Percentiles rank a stretch among this genome's conserved stretches.
phyloP scores from a whole-genome alignment of 2,329 filamentous ascomycete species.

The Madurella mycetomatis region DNA sequence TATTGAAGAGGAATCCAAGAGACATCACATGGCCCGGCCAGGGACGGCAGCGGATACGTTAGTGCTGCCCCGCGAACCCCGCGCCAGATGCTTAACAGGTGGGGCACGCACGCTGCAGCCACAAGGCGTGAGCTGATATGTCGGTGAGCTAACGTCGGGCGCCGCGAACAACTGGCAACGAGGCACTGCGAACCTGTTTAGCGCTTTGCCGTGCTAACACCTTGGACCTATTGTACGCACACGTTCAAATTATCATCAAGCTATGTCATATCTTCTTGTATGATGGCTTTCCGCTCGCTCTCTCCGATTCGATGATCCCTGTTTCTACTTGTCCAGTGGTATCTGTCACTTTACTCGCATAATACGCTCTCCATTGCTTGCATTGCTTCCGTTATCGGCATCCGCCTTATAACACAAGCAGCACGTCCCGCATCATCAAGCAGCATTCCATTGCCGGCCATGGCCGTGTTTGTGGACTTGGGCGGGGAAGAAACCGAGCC shows the following conservation, averaged over 20 bases:
- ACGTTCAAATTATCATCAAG: slow-evolving; percentile 13
- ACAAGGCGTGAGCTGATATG: background rate
- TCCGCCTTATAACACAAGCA: background rate
- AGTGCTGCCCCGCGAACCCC: too few relatives aligned
- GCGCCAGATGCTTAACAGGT: background rate
- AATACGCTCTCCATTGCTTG: background rate
- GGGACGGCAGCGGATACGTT: too few relatives aligned
- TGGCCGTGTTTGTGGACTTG: slow-evolving; percentile 34
- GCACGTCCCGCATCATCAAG: background rate
- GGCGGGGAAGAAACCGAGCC: slow-evolving; percentile 30
- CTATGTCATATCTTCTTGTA: slow-evolving; percentile 6
- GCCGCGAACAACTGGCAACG: background rate
- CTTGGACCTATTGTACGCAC: background rate
- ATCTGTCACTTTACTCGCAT: background rate
- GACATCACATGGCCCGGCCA: slow-evolving; percentile 11
- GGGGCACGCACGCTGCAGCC: background rate
- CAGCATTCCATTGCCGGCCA: slow-evolving; percentile 11
- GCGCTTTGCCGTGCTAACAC: background rate
- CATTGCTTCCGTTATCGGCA: background rate
- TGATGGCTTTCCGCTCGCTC: slow-evolving; percentile 6
- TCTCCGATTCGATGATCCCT: slow-evolving; percentile 6
- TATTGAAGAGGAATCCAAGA: background rate
- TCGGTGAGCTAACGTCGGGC: too few relatives aligned
- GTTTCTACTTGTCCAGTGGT: background rate
- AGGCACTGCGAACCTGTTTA: background rate